Evolutionary conservation across 2,329 filamentous ascomycete genomes (phyloP).

Genomic region (Lasiodiplodia sp.): DNA sequence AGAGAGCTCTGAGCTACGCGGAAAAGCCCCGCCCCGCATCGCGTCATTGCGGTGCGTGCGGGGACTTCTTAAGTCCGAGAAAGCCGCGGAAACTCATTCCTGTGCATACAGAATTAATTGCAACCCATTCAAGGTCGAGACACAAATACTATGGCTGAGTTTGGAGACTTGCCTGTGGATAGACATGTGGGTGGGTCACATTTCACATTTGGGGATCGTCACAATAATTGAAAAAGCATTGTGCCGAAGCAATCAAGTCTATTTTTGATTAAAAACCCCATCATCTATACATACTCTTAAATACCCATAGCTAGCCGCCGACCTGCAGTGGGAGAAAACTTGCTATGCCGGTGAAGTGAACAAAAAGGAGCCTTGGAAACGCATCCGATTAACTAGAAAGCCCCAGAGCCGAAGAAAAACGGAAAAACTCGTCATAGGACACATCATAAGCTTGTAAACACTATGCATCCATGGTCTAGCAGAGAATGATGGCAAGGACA

Average conservation of each 20-base stretch:
- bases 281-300: slow-evolving; percentile 22
- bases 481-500: slow-evolving; percentile 28
- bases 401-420: slow-evolving; percentile 16
- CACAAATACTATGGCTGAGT: too few species aligned
- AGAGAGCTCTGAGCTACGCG: slow-evolving; percentile 3
- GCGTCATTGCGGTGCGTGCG: slow-evolving; percentile 23
- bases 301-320: slow-evolving; percentile 9
- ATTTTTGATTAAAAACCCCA: slow-evolving; percentile 19
- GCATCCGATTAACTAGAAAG: slow-evolving; percentile 23
- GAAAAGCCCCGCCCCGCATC: slow-evolving; percentile 25
- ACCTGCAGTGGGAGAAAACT: slow-evolving; percentile 18
- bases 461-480: slow-evolving; percentile 28
- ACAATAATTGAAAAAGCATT: background rate
- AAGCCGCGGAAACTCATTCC: background rate
- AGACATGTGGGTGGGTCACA: background rate
- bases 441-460: slow-evolving; percentile 25
- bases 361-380: background rate
- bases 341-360: slow-evolving; percentile 20
- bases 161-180: too few species aligned
- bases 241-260: slow-evolving; percentile 11
- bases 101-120: too few species aligned
- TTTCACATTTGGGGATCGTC: background rate
- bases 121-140: background rate
- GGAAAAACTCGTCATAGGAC: slow-evolving; percentile 18
- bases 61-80: slow-evolving; percentile 19